Base-by-base conservation (phyloP, 225 moss, liverwort and hornwort genomes). In the Ulota crispa region DNA sequence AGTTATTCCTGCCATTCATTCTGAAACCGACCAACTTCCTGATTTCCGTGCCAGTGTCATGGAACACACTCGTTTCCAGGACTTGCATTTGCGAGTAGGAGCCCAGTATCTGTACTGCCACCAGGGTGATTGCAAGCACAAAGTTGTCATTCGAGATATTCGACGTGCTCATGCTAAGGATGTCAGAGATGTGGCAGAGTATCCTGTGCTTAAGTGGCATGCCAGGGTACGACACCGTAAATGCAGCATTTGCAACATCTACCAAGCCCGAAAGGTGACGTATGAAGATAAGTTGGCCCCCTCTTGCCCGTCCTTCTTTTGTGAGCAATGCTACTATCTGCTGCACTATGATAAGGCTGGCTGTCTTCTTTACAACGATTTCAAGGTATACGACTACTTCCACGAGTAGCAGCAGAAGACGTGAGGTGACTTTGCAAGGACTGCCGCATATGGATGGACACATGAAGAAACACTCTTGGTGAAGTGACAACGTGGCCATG, bases 61-160 rank as follows among this genome's bases (percentile, higher is more conserved):
- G 95, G 65, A 87, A 31, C 66, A 36, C 45, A 89, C 92, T 73
- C 79, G 70, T 77, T 99, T 95, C 53, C 64, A 73, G 42, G 87
- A 95, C 78, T 80, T 99, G 39, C 81, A 87, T 45, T 84, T 93
- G 78, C 90, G 93, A 41, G 85, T 99, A 28, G 98, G 98, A 76
- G 91, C 94, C 12, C 95, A 94, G 73, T 95, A 92, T 83, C 92
- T 95, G 6, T 99, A 93, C 77, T 99, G 95, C 77, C 98, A 99
- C 77, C 91, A 99, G 88, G 99, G 99, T 70, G 96, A 94, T 27
- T 99, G 99, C 83, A 99, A 94, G 87, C 99, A 99, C 69, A 92
- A 85, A 32, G 67, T 99, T 43, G 88, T 99, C 36, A 83, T 99
- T 76, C 87, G 96, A 47, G 96, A 99, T 76, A 87, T 96, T 68